Conservation (phyloP, 352 stramenopile genomes). For the Globisporangium takayamanum region DNA sequence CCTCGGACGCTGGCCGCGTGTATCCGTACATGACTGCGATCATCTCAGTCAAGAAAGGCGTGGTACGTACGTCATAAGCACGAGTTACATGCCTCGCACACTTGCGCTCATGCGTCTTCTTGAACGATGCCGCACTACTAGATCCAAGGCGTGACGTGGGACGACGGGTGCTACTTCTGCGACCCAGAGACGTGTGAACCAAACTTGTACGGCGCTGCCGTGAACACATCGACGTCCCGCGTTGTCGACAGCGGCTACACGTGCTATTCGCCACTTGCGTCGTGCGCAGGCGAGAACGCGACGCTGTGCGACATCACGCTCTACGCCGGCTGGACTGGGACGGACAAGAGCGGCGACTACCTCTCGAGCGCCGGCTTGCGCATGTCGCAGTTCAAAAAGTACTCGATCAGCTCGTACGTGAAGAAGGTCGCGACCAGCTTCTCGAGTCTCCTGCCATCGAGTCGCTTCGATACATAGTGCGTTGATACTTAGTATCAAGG, state of each 20-base stretch:
- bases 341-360: constrained; percentile 73
- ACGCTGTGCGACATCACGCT: constrained; percentile 61
- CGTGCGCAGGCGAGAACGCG: constrained; percentile 35
- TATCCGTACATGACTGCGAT: constrained; percentile 76
- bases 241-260: constrained; percentile 50
- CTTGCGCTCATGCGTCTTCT: background rate
- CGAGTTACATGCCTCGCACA: background rate
- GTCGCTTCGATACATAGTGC: constrained; percentile 30
- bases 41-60: constrained; percentile 72
- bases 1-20: constrained; percentile 30
- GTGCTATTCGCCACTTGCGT: constrained; percentile 39
- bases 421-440: constrained; percentile 54
- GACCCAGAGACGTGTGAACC: constrained; percentile 44
- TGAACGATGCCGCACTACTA: constrained; percentile 4
- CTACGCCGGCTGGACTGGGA: constrained; percentile 78
- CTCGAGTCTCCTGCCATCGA: constrained; percentile 36
- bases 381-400: constrained; percentile 82
- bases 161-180: constrained; percentile 80
- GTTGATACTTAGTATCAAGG: constrained; percentile 1
- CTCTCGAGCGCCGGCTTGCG: constrained; percentile 66
- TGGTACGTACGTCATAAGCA: constrained; percentile 12
- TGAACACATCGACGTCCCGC: constrained; percentile 39
- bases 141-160: constrained; percentile 73
- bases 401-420: constrained; percentile 76
- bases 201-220: constrained; percentile 54